These are phyloP conservation scores for Ceratonia siliqua DNA, from an alignment of 306 rosid species.

Conservation along the genomic window DNA sequence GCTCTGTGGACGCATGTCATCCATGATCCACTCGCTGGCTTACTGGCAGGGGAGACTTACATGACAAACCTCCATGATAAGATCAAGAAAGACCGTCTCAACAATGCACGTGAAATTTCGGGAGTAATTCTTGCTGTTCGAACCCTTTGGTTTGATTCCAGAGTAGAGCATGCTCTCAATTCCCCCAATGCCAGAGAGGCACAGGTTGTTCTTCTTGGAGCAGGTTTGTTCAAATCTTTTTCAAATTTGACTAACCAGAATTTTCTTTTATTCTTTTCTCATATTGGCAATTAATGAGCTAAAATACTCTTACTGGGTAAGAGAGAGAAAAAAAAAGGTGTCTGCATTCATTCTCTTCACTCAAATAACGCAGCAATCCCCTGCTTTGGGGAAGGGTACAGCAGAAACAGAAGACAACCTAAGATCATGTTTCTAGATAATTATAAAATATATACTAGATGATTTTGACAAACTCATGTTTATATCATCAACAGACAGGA, in stretches of 20 bases:
- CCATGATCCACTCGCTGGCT: constrained; percentile 76
- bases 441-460: background rate
- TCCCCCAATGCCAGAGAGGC: constrained; percentile 58
- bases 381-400: background rate
- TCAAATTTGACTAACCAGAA: constrained; percentile 18
- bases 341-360: background rate
- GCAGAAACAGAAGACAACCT: background rate
- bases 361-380: background rate
- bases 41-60: constrained; percentile 85
- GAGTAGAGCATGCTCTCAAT: constrained; percentile 63
- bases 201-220: constrained; percentile 93
- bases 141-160: constrained; percentile 90
- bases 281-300: constrained; percentile 22
- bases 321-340: background rate
- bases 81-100: constrained; percentile 75
- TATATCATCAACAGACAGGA: background rate
- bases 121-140: constrained; percentile 95
- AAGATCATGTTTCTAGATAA: constrained; percentile 3
- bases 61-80: constrained; percentile 80
- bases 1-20: constrained; percentile 92
- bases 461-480: constrained; percentile 2
- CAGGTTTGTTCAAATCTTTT: constrained; percentile 60
- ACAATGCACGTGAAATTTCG: constrained; percentile 79
- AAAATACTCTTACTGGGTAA: background rate
- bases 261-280: background rate